Base-by-base conservation (phyloP, 1,284 basidiomycete genomes). In the Leccinum subfulvum region DNA sequence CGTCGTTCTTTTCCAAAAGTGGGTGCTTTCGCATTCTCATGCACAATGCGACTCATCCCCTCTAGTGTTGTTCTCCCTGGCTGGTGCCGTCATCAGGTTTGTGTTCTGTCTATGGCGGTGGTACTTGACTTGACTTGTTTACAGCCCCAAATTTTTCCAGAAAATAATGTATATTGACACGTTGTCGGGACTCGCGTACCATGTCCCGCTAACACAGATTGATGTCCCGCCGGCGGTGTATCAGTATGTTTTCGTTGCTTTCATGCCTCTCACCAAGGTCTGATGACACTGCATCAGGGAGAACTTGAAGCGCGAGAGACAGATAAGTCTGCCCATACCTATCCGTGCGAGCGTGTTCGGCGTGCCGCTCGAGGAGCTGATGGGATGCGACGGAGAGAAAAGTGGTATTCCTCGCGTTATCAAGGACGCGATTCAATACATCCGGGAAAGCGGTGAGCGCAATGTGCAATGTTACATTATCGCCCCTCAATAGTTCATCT, bases 1-100 rank as follows among this genome's bases (percentile, higher is more conserved):
- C 92, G 1, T 90, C 89, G 3, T 92, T 92, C 76, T 95, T 94
- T 76, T 89, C 92, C 5, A 93, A 91, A 74, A 92, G 91, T 92
- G 65, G 49, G 86, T 73, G 1, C 13, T 13, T 58, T 23, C 26
- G 21, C 37, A 3, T 26, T 18, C 23, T 49, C 33, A 30, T n/a
- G 11, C 3, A 5, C 57, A 9, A 26, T 16, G 3, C 47, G 28
- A 57, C 56, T 62, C 62, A 52, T 44, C 4, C 55, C 47, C 23
- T 53, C 35, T 71, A 91, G 91, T 93, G 88, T 77, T 94, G 9
- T 91, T 95, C 73, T 91, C 90, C 9, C 79, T 94, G 58, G 92
- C 92, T 51, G 90, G 91, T 4, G 90, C 91, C 51, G 87, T 94
- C 65, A 91, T 95, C 69, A 91, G 89, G 86, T 89, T 61, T 35